Conservation (phyloP, 768 basidiomycete species). For the Boletus sensibilis region DNA sequence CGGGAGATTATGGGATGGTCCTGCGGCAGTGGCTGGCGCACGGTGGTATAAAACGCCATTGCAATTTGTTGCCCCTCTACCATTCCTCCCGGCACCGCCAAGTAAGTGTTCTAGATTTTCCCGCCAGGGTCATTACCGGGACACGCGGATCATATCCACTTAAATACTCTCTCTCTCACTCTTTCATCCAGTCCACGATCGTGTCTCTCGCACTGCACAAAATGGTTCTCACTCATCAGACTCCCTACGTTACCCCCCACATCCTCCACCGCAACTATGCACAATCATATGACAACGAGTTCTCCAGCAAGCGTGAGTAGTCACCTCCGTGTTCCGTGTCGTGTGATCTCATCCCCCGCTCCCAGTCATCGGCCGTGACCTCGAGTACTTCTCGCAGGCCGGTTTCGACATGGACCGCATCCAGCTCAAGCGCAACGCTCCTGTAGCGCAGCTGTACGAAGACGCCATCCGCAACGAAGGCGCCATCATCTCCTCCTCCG, state of each 20-base stretch:
- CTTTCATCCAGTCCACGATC: not conserved
- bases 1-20: slow-evolving; percentile 35
- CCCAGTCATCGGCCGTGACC: slow-evolving; percentile 85
- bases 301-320: slow-evolving; percentile 54
- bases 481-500: slow-evolving; percentile 93
- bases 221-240: slow-evolving; percentile 71
- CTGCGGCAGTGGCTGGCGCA: slow-evolving; percentile 19
- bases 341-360: slow-evolving; percentile 10
- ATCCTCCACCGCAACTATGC: slow-evolving; percentile 88
- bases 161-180: slow-evolving; percentile 8
- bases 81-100: slow-evolving; percentile 4
- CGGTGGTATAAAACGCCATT: slow-evolving; percentile 28
- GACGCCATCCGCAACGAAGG: slow-evolving; percentile 99
- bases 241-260: slow-evolving; percentile 85
- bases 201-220: slow-evolving; percentile 20
- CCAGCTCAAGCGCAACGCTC: slow-evolving; percentile 91
- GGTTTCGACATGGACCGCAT: slow-evolving; percentile 99
- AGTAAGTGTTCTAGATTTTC: slow-evolving; percentile 19
- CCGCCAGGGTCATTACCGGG: slow-evolving; percentile 14
- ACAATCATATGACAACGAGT: slow-evolving; percentile 66
- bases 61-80: slow-evolving; percentile 5
- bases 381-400: slow-evolving; percentile 97
- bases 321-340: not conserved
- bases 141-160: slow-evolving; percentile 28
- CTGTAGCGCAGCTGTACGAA: slow-evolving; percentile 89